Evolutionary conservation across 2,329 filamentous ascomycete genomes (phyloP), one percentile per base, ranked within the genome.

Genomic region (Aspergillus neotritici): DNA sequence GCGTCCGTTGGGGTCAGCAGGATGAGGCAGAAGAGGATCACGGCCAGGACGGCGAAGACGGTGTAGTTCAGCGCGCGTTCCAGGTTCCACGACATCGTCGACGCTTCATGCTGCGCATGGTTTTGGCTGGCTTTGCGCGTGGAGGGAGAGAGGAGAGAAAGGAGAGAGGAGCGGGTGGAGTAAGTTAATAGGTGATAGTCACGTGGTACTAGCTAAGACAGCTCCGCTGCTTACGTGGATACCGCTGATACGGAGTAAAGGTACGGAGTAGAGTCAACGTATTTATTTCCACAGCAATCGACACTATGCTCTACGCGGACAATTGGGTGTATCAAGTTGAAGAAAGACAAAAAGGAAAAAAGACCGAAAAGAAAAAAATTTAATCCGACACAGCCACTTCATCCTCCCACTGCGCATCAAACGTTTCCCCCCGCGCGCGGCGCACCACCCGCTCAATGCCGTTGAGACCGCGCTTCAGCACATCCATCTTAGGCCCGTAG

Each of bases 401-500:
- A 41, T 67, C 63, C 36, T 63, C 62, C 57, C 57, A 59, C 21
- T 56, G 52, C 6, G 49, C 40, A 15, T 48, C 40, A 12, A 52
- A 55, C 15, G 49, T 28, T 47, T 66, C 60, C 17, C 63, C 67
- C 25, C 66, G 51, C 16, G 68, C 68, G 14, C 64, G 68, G 25
- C 64, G 80, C 41, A 94, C 76, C 14, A 93, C 84, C 42, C 85
- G 76, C 74, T 94, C 86, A 57, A 94, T 91, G 32, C 84, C 87
- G 63, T 94, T 86, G 48, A 91, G 76, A 29, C 88, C 88, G 69
- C 77, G 81, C 75, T 84, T 82, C 44, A 94, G 71, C 31, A 80
- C 79, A 9, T 90, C 85, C 82, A 91, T 85, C 59, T 78, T 83
- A 3, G 88, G 88, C 0, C 88, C 88, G 61, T 93, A 94, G 43